Conservation (phyloP, 345 rosid genomes). For the Gynandropsis gynandra region DNA sequence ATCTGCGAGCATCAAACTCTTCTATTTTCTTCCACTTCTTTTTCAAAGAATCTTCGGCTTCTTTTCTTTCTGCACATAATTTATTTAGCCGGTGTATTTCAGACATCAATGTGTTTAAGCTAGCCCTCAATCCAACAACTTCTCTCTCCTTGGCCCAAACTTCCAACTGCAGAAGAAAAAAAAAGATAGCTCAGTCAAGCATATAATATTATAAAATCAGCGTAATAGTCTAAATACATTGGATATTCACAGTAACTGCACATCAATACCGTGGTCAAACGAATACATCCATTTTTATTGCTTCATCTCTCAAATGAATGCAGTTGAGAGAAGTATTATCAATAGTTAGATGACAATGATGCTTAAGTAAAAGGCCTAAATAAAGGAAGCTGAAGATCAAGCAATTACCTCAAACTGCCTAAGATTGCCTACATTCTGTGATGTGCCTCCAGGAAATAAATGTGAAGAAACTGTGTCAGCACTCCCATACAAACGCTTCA, state of each 20-base stretch:
- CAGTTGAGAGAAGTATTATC: too few species aligned
- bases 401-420: slow-evolving; percentile 68
- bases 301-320: too few species aligned
- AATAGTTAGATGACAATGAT: too few species aligned
- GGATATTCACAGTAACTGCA: not conserved
- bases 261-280: not conserved
- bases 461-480: slow-evolving; percentile 46
- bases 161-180: slow-evolving; percentile 52
- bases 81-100: slow-evolving; percentile 73
- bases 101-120: slow-evolving; percentile 71
- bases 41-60: slow-evolving; percentile 77
- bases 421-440: slow-evolving; percentile 58
- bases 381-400: slow-evolving; percentile 5
- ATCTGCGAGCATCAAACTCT: slow-evolving; percentile 86
- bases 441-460: slow-evolving; percentile 42
- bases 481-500: slow-evolving; percentile 61
- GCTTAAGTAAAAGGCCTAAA: not conserved
- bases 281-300: too few species aligned
- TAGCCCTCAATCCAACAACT: slow-evolving; percentile 75
- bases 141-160: slow-evolving; percentile 96
- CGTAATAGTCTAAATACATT: not conserved
- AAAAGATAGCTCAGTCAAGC: slow-evolving; percentile 11
- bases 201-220: slow-evolving; percentile 16
- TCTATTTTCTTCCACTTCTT: slow-evolving; percentile 96
- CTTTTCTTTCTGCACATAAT: slow-evolving; percentile 86